Percentiles rank a stretch among this genome's conserved stretches.
phyloP scores from a whole-genome alignment of 139 green algal species.

The Coelastrella sp. region DNA sequence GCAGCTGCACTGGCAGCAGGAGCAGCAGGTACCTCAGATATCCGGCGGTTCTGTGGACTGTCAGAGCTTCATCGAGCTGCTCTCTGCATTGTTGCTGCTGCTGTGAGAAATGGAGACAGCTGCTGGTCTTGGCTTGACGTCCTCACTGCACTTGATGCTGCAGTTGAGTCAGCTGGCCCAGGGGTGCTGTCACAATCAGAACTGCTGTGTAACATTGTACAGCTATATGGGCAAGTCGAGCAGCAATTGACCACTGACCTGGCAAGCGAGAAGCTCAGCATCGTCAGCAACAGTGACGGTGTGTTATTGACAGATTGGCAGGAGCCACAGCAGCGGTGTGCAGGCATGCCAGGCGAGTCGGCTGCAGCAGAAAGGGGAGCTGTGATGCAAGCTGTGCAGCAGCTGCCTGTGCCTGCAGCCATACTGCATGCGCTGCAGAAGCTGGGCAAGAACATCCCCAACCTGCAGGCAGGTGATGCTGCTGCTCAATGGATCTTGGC shows the following conservation, averaged over 20 bases:
- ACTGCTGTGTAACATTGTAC: constrained; percentile 1
- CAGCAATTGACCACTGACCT: background rate
- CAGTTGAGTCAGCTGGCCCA: background rate
- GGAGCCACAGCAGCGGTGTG: constrained; percentile 15
- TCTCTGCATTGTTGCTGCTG: constrained; percentile 24
- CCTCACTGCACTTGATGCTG: constrained; percentile 13
- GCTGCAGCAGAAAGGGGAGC: background rate
- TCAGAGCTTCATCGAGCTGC: constrained; percentile 22
- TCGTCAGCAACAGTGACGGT: background rate
- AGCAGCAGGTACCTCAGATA: background rate
- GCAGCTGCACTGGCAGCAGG: constrained; percentile 20
- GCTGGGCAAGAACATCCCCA: background rate
- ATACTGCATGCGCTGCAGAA: constrained; percentile 25
- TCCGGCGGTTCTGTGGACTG: constrained; percentile 33
- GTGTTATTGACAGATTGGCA: background rate
- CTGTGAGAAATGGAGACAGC: background rate
- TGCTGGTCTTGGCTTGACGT: constrained; percentile 25
- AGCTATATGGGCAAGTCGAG: constrained; percentile 27
- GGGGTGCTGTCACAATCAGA: constrained; percentile 28
- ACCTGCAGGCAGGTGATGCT: background rate
- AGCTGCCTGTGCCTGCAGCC: background rate
- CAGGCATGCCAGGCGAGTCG: background rate
- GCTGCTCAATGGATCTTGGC: constrained; percentile 16
- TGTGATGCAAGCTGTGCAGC: background rate
- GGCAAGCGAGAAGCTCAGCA: background rate